Conservation (phyloP, 352 stramenopile genomes). For the Globisporangium nunn region DNA sequence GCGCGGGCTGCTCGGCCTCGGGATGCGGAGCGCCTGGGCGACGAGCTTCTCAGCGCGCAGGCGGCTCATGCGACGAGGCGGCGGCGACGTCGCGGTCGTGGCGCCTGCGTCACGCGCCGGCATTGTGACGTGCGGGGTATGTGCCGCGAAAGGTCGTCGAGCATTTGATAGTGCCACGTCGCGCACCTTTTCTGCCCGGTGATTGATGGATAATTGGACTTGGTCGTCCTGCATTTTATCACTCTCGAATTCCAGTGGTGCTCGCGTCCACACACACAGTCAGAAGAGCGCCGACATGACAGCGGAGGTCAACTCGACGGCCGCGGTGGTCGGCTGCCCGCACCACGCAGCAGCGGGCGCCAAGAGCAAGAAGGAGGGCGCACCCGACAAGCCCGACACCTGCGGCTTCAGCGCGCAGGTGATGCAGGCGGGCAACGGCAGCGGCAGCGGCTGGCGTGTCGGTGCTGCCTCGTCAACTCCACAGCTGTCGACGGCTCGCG, state of each 20-base stretch:
- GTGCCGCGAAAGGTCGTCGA: background rate
- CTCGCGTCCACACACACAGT: background rate
- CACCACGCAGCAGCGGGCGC: slow-evolving; percentile 18
- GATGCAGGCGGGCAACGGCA: slow-evolving; percentile 23
- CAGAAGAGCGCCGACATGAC: slow-evolving; percentile 32
- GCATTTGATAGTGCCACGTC: background rate
- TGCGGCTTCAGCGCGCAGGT: slow-evolving; percentile 55
- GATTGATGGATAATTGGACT: too few relatives aligned
- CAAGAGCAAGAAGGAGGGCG: slow-evolving; percentile 5
- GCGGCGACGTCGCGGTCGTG: too few relatives aligned
- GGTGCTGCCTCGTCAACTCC: slow-evolving; percentile 14
- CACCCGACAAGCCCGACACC: slow-evolving; percentile 6
- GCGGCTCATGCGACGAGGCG: slow-evolving; percentile 20
- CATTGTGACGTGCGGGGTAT: too few relatives aligned
- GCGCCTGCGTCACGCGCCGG: too few relatives aligned
- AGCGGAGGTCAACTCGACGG: slow-evolving; percentile 57
- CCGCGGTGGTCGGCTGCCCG: slow-evolving; percentile 40
- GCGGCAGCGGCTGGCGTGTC: slow-evolving; percentile 26
- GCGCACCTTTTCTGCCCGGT: too few relatives aligned
- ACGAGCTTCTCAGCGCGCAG: slow-evolving; percentile 40
- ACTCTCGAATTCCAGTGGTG: background rate
- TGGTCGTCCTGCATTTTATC: background rate
- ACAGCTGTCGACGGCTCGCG: slow-evolving; percentile 78
- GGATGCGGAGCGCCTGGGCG: slow-evolving; percentile 27
- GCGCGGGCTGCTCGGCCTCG: slow-evolving; percentile 10